A percentile compares a stretch with the other conserved stretches of the same genome.
phyloP scores from a whole-genome alignment of 768 basidiomycete genomes.

The Dioszegia hungarica region DNA sequence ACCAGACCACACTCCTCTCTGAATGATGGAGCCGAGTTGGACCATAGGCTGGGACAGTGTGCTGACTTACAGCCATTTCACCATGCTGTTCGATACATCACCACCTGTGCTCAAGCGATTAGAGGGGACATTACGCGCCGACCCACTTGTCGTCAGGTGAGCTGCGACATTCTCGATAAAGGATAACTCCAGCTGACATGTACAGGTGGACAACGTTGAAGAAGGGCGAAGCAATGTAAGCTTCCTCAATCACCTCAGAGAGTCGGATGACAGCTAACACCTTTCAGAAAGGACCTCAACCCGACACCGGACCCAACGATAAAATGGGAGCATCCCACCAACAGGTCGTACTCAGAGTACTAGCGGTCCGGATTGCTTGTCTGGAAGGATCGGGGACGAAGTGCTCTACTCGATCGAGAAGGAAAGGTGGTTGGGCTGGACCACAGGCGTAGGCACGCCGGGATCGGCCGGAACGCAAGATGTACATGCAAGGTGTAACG shows the following conservation, averaged over 20 bases:
- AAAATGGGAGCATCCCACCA: not conserved
- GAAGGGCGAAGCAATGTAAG: conserved; percentile 42
- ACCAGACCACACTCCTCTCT: too few species aligned
- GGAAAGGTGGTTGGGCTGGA: too few species aligned
- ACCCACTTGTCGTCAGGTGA: conserved; percentile 40
- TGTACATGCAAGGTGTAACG: too few species aligned
- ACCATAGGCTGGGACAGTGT: conserved; percentile 46
- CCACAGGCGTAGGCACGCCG: too few species aligned
- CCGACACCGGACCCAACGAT: conserved; percentile 6
- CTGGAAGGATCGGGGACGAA: conserved; percentile 2
- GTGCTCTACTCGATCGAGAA: conserved; percentile 10
- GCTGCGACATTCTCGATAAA: not conserved
- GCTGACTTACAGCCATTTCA: conserved; percentile 38
- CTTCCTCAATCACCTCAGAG: not conserved
- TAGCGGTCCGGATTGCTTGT: too few species aligned
- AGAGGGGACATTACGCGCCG: conserved; percentile 37
- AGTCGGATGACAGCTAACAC: not conserved
- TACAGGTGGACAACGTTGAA: conserved; percentile 44
- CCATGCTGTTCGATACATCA: conserved; percentile 44
- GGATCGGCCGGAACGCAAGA: too few species aligned
- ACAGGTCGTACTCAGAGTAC: too few species aligned
- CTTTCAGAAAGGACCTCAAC: not conserved
- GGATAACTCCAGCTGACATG: not conserved
- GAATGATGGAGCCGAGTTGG: too few species aligned
- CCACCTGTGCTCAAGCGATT: conserved; percentile 38